These are phyloP conservation scores for Hibiscus mutabilis DNA, from an alignment of 345 rosid genomes.

Conservation along the genomic window DNA sequence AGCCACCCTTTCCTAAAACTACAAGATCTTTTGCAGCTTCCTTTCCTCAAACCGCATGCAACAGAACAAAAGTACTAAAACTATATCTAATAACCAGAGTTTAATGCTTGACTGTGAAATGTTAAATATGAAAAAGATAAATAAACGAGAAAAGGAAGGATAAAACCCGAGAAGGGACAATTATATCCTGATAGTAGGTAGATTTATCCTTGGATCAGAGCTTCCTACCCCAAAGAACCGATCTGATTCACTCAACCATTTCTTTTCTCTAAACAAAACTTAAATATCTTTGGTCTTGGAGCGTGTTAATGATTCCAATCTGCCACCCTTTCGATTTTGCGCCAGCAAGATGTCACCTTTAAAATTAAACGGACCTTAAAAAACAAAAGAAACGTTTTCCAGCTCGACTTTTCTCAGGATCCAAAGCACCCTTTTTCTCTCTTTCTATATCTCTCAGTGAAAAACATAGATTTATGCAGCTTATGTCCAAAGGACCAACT, in stretches of 20 bases:
- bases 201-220: slow-evolving; percentile 52
- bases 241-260: slow-evolving; percentile 29
- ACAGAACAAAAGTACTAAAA: background rate
- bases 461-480: slow-evolving; percentile 18
- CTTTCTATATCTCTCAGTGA: background rate
- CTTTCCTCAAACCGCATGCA: background rate
- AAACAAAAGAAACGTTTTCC: background rate
- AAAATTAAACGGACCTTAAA: background rate
- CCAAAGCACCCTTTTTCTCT: background rate
- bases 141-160: slow-evolving; percentile 8
- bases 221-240: slow-evolving; percentile 41
- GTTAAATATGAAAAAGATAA: background rate
- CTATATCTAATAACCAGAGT: background rate
- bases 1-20: background rate
- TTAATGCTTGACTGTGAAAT: slow-evolving; percentile 21
- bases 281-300: background rate
- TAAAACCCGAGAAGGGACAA: slow-evolving; percentile 30
- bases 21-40: too few species aligned
- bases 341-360: background rate
- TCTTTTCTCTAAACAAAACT: slow-evolving; percentile 9
- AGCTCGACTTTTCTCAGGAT: background rate
- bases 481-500: slow-evolving; percentile 12
- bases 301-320: background rate
- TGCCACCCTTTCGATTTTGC: background rate
- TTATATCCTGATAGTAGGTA: slow-evolving; percentile 29